Conservation (phyloP, 331 rosid species). For the Stylosanthes scabra region DNA sequence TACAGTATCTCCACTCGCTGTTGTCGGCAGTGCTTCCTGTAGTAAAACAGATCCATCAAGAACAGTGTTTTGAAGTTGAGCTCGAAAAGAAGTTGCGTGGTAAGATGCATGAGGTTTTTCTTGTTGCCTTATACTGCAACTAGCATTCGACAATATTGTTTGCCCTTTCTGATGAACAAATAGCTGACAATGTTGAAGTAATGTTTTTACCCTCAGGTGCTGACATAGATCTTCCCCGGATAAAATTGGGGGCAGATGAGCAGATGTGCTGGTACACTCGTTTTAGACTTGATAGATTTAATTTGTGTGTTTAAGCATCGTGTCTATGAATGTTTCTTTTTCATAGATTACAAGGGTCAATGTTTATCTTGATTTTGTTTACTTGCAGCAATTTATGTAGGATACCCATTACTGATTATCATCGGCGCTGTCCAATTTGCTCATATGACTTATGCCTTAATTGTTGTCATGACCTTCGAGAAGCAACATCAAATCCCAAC, state of each 20-base stretch:
- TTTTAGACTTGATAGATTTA: conserved; percentile 32
- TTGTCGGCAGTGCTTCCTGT: conserved; percentile 92
- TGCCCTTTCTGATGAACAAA: conserved; percentile 5
- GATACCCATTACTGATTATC: conserved; percentile 95
- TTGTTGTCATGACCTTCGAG: conserved; percentile 90
- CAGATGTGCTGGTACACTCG: conserved; percentile 96
- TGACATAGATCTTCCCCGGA: conserved; percentile 78
- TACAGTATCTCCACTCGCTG: conserved; percentile 78
- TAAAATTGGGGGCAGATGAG: conserved; percentile 93
- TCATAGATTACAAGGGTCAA: conserved; percentile 14
- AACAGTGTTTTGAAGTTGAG: conserved; percentile 92
- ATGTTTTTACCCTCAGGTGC: conserved; percentile 63
- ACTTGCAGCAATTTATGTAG: conserved; percentile 89
- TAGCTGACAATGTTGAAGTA: conserved; percentile 27
- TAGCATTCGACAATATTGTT: conserved; percentile 13
- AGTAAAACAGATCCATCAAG: conserved; percentile 78
- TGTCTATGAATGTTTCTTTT: conserved; percentile 19
- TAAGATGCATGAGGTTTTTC: conserved; percentile 51
- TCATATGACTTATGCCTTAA: conserved; percentile 88
- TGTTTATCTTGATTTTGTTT: conserved; percentile 43
- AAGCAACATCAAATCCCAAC: conserved; percentile 55
- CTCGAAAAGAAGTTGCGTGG: conserved; percentile 84
- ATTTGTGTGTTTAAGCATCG: conserved; percentile 30
- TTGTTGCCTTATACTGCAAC: neutral
- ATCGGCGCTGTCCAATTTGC: conserved; percentile 85